Percentiles rank a stretch among this genome's conserved stretches.
phyloP scores from a whole-genome alignment of 495 filamentous ascomycete genomes.

The Beverwykella pulmonaria region DNA sequence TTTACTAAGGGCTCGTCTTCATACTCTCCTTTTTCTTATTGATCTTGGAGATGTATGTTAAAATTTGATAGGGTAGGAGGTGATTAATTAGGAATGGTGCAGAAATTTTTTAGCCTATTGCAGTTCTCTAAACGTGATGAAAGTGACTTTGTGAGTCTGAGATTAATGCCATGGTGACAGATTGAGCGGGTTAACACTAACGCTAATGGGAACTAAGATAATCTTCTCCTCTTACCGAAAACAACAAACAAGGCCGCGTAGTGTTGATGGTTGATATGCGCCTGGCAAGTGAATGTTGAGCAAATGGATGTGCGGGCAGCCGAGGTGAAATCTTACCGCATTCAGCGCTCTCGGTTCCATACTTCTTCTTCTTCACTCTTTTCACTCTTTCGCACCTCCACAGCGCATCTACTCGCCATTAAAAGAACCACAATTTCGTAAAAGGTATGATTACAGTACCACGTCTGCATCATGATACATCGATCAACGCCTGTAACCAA shows the following conservation, averaged over 20 bases:
- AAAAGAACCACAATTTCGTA: background rate
- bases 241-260: background rate
- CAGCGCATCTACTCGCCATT: background rate
- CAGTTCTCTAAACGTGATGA: background rate
- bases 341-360: background rate
- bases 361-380: background rate
- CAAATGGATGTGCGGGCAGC: too few relatives aligned
- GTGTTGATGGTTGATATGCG: too few relatives aligned
- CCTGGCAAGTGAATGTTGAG: too few relatives aligned
- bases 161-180: background rate
- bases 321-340: too few relatives aligned
- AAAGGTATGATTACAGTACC: conserved; percentile 20
- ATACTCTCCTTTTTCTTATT: background rate
- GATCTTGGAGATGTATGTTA: background rate
- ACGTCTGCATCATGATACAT: conserved; percentile 1
- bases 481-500: background rate
- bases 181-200: background rate
- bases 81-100: background rate
- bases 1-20: background rate
- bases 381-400: background rate
- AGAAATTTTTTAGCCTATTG: background rate
- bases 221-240: too few relatives aligned
- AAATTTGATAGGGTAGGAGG: background rate
- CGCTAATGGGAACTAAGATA: background rate
- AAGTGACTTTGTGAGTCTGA: background rate